Evolutionary conservation across 2,329 filamentous ascomycete species (phyloP).

Genomic region (Penicillium paneum): DNA sequence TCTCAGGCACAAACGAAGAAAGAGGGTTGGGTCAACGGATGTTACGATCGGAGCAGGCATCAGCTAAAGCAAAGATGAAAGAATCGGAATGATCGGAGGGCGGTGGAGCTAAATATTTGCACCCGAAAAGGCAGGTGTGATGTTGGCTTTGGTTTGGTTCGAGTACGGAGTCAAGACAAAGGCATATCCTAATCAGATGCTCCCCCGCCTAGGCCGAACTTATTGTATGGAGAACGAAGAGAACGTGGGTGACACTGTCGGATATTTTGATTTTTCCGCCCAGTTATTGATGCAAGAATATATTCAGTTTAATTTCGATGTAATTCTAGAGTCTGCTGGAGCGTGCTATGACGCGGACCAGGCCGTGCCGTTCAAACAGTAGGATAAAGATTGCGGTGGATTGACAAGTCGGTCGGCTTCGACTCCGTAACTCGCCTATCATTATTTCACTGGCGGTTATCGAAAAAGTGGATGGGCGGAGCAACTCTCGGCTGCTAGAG

Average conservation of each 20-base stretch:
- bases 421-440: constrained; percentile 4
- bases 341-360: constrained; percentile 17
- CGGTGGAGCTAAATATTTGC: background rate
- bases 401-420: constrained; percentile 6
- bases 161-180: background rate
- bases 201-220: background rate
- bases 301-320: background rate
- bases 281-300: background rate
- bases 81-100: background rate
- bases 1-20: background rate
- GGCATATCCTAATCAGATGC: background rate
- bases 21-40: background rate
- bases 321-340: background rate
- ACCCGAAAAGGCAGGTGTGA: background rate
- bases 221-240: background rate
- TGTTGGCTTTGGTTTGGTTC: background rate
- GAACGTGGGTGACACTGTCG: background rate
- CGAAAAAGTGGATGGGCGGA: background rate
- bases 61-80: background rate
- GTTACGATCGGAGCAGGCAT: background rate
- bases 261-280: background rate
- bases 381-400: constrained; percentile 19
- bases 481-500: background rate
- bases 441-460: background rate
- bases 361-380: background rate